Evolutionary conservation across 495 filamentous ascomycete genomes (phyloP).

Genomic region (Penicillium lagena): DNA sequence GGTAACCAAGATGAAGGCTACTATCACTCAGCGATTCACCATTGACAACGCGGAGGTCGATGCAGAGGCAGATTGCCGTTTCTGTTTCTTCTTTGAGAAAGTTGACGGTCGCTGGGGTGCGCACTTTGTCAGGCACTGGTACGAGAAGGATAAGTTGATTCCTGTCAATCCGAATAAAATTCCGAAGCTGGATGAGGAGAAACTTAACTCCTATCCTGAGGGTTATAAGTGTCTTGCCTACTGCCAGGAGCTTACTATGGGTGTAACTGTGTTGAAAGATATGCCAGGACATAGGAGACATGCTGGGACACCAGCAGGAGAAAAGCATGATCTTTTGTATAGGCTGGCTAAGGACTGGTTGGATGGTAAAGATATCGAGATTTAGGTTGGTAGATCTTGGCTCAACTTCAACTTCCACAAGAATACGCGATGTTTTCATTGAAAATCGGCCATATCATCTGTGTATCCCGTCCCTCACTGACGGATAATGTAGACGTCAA

Average conservation of each 20-base stretch:
- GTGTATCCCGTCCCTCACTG: no score
- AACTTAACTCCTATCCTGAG: slow-evolving; percentile 42
- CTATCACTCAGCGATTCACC: slow-evolving; percentile 59
- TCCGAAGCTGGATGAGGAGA: slow-evolving; percentile 40
- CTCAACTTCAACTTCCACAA: slow-evolving; percentile 8
- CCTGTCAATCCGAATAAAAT: slow-evolving; percentile 46
- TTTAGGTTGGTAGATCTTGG: slow-evolving; percentile 14
- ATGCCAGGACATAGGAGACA: slow-evolving; percentile 43
- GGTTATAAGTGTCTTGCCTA: slow-evolving; percentile 54
- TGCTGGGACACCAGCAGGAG: slow-evolving; percentile 26
- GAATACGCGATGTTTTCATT: neutral
- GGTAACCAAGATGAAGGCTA: slow-evolving; percentile 67
- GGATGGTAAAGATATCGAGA: slow-evolving; percentile 35
- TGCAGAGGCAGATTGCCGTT: slow-evolving; percentile 57
- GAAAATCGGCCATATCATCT: neutral
- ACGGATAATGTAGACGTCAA: no score
- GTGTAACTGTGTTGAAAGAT: slow-evolving; percentile 32
- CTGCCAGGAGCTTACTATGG: slow-evolving; percentile 41
- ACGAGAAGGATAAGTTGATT: slow-evolving; percentile 64
- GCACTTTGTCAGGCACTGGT: slow-evolving; percentile 56
- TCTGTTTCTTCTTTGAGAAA: slow-evolving; percentile 56
- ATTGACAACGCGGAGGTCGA: slow-evolving; percentile 45
- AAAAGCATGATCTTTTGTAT: slow-evolving; percentile 43
- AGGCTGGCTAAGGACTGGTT: slow-evolving; percentile 40
- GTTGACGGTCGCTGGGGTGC: slow-evolving; percentile 46